Evolutionary conservation across 2,329 filamentous ascomycete species (phyloP).

Genomic region (Lecanosticta acicola): DNA sequence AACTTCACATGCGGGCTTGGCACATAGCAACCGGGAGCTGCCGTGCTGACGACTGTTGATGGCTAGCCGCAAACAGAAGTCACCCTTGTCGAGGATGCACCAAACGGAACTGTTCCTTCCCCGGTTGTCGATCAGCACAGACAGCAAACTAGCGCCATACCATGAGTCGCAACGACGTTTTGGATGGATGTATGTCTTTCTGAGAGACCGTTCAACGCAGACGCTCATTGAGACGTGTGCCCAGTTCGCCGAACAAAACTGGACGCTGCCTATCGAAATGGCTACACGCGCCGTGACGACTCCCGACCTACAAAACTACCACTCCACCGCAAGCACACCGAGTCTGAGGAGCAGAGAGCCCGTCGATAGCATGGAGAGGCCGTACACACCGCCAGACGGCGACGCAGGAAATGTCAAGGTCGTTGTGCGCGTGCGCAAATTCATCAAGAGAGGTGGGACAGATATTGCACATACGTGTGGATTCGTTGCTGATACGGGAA

Average conservation of each 20-base stretch:
- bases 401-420: conserved; percentile 49
- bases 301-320: conserved; percentile 18
- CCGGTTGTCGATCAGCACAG: not conserved
- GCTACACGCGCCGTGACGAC: conserved; percentile 15
- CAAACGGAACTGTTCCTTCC: not conserved
- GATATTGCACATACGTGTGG: conserved; percentile 2
- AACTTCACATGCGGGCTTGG: not conserved
- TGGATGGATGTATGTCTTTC: conserved; percentile 17
- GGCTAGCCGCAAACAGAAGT: not conserved
- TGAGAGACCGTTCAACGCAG: conserved; percentile 17
- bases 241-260: conserved; percentile 15
- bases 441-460: conserved; percentile 41
- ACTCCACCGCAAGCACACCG: conserved; percentile 39
- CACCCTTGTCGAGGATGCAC: not conserved
- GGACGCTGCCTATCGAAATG: conserved; percentile 9
- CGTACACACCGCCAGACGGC: conserved; percentile 31
- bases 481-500: conserved; percentile 24
- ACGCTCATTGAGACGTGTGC: conserved; percentile 16
- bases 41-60: not conserved
- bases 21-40: not conserved
- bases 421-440: conserved; percentile 45
- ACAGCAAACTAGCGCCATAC: not conserved
- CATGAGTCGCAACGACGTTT: not conserved
- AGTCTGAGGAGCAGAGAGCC: conserved; percentile 41
- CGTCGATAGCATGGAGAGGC: conserved; percentile 29